phyloP scores from a whole-genome alignment of 2,329 filamentous ascomycete genomes.

The Pestalotiopsis sp. region DNA sequence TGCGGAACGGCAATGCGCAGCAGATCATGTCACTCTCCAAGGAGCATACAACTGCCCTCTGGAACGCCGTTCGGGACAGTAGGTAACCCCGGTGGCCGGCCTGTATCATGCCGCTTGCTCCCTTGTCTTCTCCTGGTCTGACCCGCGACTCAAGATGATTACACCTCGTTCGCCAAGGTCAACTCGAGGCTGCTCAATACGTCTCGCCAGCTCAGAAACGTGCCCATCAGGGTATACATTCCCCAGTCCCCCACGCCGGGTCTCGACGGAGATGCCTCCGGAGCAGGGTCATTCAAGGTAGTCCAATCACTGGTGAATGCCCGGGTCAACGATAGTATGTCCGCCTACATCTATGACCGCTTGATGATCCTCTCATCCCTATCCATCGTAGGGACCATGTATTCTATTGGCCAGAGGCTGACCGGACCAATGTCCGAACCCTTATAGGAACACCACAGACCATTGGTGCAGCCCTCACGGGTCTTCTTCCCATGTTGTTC shows the following conservation, averaged over 20 bases:
- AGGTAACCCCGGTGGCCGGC: conserved; percentile 29
- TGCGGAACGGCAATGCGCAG: conserved; percentile 85
- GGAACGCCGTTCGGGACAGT: conserved; percentile 79
- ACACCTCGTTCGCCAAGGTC: conserved; percentile 71
- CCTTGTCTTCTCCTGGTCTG: background rate
- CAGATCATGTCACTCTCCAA: conserved; percentile 89
- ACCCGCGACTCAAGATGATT: conserved; percentile 61
- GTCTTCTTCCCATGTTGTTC: conserved; percentile 79
- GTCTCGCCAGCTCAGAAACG: conserved; percentile 73
- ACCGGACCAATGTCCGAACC: background rate
- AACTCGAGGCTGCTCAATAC: conserved; percentile 78
- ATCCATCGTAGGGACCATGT: background rate
- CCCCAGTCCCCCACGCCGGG: conserved; percentile 51
- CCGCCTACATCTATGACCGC: background rate
- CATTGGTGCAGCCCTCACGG: conserved; percentile 77
- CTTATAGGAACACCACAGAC: conserved; percentile 43
- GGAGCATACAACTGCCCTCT: conserved; percentile 80
- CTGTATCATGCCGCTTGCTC: background rate
- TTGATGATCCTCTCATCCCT: background rate
- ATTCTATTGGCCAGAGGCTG: background rate
- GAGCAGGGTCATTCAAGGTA: conserved; percentile 63
- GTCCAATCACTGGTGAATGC: conserved; percentile 74
- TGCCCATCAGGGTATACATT: conserved; percentile 89
- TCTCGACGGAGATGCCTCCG: conserved; percentile 31
- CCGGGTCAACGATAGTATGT: conserved; percentile 38